These are phyloP conservation scores for Fusarium domesticum DNA, from an alignment of 2,329 filamentous ascomycete genomes.

Conservation along the genomic window DNA sequence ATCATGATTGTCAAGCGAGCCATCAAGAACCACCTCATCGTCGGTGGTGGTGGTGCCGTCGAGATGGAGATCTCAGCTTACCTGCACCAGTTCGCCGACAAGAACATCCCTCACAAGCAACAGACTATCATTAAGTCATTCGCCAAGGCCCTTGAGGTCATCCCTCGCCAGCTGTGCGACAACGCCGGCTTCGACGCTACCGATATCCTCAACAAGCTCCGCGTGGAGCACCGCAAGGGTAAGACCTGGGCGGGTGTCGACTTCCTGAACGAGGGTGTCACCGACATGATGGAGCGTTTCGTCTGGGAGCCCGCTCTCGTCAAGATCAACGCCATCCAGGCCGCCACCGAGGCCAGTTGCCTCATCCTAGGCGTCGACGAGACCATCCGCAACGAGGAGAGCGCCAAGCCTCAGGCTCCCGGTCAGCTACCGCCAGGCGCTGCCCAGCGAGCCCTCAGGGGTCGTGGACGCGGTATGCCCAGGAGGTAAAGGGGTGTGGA, in stretches of 20 bases:
- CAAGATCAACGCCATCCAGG: conserved; percentile 96
- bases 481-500: conserved; percentile 55
- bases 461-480: conserved; percentile 85
- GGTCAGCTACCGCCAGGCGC: conserved; percentile 74
- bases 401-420: conserved; percentile 76
- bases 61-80: conserved; percentile 98
- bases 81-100: conserved; percentile 88
- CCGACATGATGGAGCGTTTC: conserved; percentile 92
- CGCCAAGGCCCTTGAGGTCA: conserved; percentile 93
- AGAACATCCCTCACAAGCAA: conserved; percentile 90
- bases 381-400: conserved; percentile 98
- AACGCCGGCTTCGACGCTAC: conserved; percentile 98
- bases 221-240: conserved; percentile 93
- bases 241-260: conserved; percentile 95
- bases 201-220: conserved; percentile 92
- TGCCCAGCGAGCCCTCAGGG: conserved; percentile 82
- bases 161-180: conserved; percentile 95
- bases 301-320: conserved; percentile 97
- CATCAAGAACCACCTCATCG: conserved; percentile 90
- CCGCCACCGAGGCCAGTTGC: conserved; percentile 91
- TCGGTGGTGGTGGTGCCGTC: conserved; percentile 87
- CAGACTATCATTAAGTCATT: conserved; percentile 98
- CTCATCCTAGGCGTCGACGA: conserved; percentile 95
- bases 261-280: conserved; percentile 85
- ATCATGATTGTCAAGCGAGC: conserved; percentile 99